Evolutionary conservation across 1,139 yeast species (phyloP), one percentile per base, ranked within the genome.

Genomic region (Zygoascus sp.): DNA sequence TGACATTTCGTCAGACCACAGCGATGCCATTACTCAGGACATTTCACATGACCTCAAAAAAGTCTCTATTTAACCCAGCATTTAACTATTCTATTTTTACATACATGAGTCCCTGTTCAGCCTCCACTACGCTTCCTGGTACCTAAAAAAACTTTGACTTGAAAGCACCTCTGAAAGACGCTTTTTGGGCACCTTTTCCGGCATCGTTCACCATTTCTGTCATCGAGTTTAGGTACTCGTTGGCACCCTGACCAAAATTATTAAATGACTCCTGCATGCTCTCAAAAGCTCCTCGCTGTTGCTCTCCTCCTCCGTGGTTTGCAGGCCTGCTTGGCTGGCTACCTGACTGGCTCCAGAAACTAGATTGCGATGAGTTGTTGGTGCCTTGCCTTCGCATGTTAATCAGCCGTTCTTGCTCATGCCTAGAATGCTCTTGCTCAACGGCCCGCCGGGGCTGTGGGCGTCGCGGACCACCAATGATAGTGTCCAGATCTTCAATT

Each of bases 401-500:
- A 8, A 20, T 15, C 25, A 55, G 47, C 25, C 57, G 44, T 15
- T 50, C 56, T 48, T 56, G 60, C 40, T 57, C 62, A 17, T 50
- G 44, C 2, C 50, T 44, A 1, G 55, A 50, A 13, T 53, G 48
- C 47, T 60, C 63, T 48, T 58, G 61, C 34, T 57, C 64, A 19
- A 60, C 51, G 51, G 53, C 57, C 13, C 61, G 53, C 41, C 63
- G 58, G 10, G 69, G 57, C 46, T 60, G 65, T 16, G 71, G 70
- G 8, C 74, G 60, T 16, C 67, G 57, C 4, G 67, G 63, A 4
- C 73, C 73, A 4, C 71, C 73, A 45, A 71, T 49, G 21, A 52
- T 46, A 2, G 38, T 21, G 50, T 71, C 73, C n/a, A 71, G 58
- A 41, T 87, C 96, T 1, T 75, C 74, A 28, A 76, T 65, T 2